These are phyloP conservation scores for Lotmaria passim DNA, from an alignment of 208 protist genomes.

Conservation along the genomic window DNA sequence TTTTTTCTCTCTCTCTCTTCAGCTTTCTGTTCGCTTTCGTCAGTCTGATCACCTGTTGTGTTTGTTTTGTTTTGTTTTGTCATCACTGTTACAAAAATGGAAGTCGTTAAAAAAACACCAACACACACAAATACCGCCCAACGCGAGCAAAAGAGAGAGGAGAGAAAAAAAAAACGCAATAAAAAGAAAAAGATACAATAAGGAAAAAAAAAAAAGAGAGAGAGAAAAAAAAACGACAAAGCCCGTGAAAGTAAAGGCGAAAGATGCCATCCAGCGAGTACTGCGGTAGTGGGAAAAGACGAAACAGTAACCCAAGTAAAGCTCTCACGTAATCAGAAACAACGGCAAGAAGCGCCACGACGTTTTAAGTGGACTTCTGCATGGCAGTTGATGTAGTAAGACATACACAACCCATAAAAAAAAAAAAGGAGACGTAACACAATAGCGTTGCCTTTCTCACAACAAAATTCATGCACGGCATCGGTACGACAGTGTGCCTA, in stretches of 20 bases:
- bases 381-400: not conserved
- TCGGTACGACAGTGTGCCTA: too few species aligned
- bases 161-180: conserved; percentile 1
- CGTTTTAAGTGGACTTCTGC: too few species aligned
- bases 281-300: not conserved
- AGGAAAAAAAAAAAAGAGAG: not conserved
- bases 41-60: not conserved
- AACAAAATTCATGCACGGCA: too few species aligned
- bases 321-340: not conserved
- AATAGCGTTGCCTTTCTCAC: too few species aligned
- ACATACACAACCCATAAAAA: not conserved
- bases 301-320: not conserved
- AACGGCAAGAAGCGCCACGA: too few species aligned
- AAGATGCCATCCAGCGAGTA: not conserved
- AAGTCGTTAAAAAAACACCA: conserved; percentile 1
- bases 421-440: not conserved
- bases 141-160: not conserved
- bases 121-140: not conserved
- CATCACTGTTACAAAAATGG: conserved; percentile 10
- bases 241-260: too few species aligned
- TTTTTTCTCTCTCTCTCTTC: too few species aligned
- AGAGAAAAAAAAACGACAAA: conserved; percentile 1
- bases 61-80: not conserved
- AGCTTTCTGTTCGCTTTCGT: too few species aligned
- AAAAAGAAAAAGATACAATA: conserved; percentile 1